Percentiles rank a stretch among this genome's conserved stretches.
Conservation (phyloP, 768 basidiomycete genomes). For the Tylopilus felleus region DNA sequence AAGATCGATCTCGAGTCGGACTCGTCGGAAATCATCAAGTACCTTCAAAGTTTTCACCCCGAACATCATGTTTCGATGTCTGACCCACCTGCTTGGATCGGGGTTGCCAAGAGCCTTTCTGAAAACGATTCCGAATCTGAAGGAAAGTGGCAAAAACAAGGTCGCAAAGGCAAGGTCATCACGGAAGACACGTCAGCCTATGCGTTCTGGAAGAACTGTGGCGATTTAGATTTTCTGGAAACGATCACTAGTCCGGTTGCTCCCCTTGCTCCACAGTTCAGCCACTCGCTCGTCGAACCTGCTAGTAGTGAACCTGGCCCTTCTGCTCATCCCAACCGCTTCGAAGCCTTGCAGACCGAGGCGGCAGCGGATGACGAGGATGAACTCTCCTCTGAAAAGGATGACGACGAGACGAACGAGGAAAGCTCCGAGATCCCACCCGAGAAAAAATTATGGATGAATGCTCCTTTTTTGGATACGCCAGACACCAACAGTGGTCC, state of each 20-base stretch:
- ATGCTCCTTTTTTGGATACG: background rate
- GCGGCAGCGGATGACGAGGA: background rate
- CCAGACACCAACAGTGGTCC: background rate
- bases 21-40: conserved; percentile 37
- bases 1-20: conserved; percentile 32
- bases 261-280: background rate
- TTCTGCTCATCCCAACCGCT: conserved; percentile 16
- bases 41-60: conserved; percentile 44
- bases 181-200: conserved; percentile 36
- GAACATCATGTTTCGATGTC: conserved; percentile 44
- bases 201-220: conserved; percentile 47
- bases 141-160: conserved; percentile 35
- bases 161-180: conserved; percentile 21
- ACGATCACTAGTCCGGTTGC: background rate
- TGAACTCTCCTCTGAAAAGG: background rate
- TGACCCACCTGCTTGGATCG: conserved; percentile 50
- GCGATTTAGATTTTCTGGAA: conserved; percentile 48
- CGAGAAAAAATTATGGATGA: conserved; percentile 36
- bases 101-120: conserved; percentile 15
- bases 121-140: conserved; percentile 16
- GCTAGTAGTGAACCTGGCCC: conserved; percentile 1
- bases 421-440: conserved; percentile 8
- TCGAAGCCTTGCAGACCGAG: conserved; percentile 8
- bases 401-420: conserved; percentile 8
- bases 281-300: background rate